Evolutionary conservation across 2,329 filamentous ascomycete species (phyloP), one percentile per base, ranked within the genome.

Genomic region (Bipolaris gigantea): DNA sequence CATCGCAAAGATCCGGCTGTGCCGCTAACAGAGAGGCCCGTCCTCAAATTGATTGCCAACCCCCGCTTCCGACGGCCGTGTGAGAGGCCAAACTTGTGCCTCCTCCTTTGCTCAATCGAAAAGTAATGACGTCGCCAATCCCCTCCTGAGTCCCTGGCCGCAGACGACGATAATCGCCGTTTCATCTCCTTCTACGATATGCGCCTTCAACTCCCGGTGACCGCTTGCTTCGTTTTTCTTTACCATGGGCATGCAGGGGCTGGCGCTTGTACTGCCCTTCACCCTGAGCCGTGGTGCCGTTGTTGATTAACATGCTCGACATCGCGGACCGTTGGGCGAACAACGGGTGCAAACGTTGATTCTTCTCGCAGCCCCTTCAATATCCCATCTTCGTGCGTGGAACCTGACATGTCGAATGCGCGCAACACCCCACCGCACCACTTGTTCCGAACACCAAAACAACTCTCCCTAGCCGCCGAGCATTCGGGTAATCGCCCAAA

Each of bases 11-110:
- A 19, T 53, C 42, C 49, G 55, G 27, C 41, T 45, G 53, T 56
- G 21, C 40, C 38, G 60, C 64, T 60, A 65, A 66, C 27, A 30
- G 60, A 49, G 5, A 51, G 48, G 19, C 33, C 21, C 39, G 33
- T 34, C 7, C 46, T 48, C 38, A 34, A 49, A 53, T 53, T 42
- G 36, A 42, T 27, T 40, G 32, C 15, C 4, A 44, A 44, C 42
- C 52, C 43, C 55, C 55, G 49, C 52, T 55, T 27, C 54, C 40
- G 48, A 40, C 39, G 21, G 25, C 43, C 45, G 38, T 50, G 46
- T 32, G n/a, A 32, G 13, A 41, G 21, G 34, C 48, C 46, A 45
- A 36, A 38, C 19, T 50, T 23, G 36, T 44, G 32, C 21, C 10
- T 34, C 18, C 35, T 32, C 36, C 19, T 42, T 41, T 25, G 34